phyloP scores from a whole-genome alignment of 2,329 filamentous ascomycete genomes.

The Stemphylium lycopersici region DNA sequence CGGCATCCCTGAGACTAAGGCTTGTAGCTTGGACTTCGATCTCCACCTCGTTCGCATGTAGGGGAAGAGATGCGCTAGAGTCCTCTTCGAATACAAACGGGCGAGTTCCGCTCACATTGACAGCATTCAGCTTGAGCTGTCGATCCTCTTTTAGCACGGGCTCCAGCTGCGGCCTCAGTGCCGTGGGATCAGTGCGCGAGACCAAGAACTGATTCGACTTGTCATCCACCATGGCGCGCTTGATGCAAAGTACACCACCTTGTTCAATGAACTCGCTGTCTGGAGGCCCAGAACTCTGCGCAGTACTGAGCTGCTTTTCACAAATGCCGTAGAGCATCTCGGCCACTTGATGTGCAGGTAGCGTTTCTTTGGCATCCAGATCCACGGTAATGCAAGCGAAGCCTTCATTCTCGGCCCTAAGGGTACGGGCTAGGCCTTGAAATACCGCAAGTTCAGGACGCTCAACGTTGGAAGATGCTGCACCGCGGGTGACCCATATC shows the following conservation, averaged over 20 bases:
- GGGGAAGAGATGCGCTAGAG: not conserved
- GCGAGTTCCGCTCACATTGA: not conserved
- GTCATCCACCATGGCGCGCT: conserved; percentile 15
- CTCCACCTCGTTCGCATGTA: conserved; percentile 34
- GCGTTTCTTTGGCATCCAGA: conserved; percentile 15
- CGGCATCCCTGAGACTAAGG: conserved; percentile 17
- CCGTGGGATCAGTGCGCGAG: conserved; percentile 5
- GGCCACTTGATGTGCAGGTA: conserved; percentile 6
- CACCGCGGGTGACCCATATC: conserved; percentile 30
- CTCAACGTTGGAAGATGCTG: conserved; percentile 13
- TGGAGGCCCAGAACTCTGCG: not conserved
- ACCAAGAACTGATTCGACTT: conserved; percentile 12
- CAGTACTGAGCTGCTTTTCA: conserved; percentile 2
- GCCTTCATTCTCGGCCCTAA: conserved; percentile 21
- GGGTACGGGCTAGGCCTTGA: conserved; percentile 17
- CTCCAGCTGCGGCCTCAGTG: conserved; percentile 11
- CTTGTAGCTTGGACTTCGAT: conserved; percentile 38
- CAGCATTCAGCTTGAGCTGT: not conserved
- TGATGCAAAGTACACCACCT: conserved; percentile 13
- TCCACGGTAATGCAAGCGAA: conserved; percentile 23
- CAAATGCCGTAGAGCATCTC: conserved; percentile 5
- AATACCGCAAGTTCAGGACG: conserved; percentile 19
- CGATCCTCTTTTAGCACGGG: not conserved
- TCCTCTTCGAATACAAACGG: conserved; percentile 18
- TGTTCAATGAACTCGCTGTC: conserved; percentile 21